A percentile compares a stretch with the other conserved stretches of the same genome.
These are phyloP conservation scores for Aureobasidium sp. DNA, from an alignment of 2,329 filamentous ascomycete genomes.

Conservation along the genomic window DNA sequence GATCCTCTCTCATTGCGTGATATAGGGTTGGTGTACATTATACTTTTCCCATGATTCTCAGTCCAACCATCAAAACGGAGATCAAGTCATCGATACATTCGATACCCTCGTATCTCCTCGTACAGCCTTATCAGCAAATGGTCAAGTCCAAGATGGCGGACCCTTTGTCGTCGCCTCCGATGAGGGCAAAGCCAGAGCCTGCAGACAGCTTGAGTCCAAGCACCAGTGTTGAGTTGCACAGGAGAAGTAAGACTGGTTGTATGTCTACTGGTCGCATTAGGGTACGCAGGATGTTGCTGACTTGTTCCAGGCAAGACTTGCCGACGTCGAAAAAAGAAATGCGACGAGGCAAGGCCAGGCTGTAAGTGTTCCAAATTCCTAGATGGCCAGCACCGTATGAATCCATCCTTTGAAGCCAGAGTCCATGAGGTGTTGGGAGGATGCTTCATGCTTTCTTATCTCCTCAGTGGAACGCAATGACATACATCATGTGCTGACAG, in stretches of 20 bases:
- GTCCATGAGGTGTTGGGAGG: neutral
- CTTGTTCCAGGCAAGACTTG: conserved; percentile 34
- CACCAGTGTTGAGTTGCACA: neutral
- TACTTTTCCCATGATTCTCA: neutral
- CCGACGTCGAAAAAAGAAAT: conserved; percentile 53
- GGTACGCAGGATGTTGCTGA: conserved; percentile 45
- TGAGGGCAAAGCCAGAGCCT: neutral
- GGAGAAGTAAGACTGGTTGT: conserved; percentile 1
- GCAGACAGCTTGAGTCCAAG: conserved; percentile 1
- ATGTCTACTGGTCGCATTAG: neutral
- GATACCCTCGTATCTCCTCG: neutral
- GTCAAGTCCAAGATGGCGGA: neutral
- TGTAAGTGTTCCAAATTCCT: conserved; percentile 23
- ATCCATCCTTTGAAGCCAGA: neutral
- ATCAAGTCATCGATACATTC: neutral
- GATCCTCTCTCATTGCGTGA: neutral
- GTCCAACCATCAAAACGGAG: neutral
- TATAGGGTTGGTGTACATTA: neutral
- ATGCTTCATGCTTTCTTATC: neutral
- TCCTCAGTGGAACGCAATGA: no score
- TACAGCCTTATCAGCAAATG: neutral
- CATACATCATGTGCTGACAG: conserved; percentile 18
- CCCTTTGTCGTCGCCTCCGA: neutral
- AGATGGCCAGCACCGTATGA: neutral
- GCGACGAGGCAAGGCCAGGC: conserved; percentile 40